phyloP scores from a whole-genome alignment of 768 basidiomycete genomes.

The Calocera viscosa region DNA sequence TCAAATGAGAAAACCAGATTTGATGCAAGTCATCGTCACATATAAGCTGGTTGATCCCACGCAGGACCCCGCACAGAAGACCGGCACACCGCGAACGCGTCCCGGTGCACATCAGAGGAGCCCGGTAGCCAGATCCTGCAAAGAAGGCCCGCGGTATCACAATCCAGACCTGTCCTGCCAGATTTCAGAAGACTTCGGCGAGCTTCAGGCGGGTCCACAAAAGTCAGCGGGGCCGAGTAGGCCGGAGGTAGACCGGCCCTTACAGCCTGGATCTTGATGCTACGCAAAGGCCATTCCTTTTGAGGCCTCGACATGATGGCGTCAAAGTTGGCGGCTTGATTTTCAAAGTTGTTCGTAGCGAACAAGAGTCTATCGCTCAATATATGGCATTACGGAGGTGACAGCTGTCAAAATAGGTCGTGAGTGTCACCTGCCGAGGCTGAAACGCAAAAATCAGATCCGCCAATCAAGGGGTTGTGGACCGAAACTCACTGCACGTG shows the following conservation, averaged over 20 bases:
- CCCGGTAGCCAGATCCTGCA: background rate
- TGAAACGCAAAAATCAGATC: background rate
- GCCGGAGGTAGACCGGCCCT: background rate
- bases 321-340: background rate
- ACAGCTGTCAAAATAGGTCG: constrained; percentile 5
- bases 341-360: background rate
- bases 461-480: background rate
- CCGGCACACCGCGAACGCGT: background rate
- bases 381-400: background rate
- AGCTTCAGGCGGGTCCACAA: constrained; percentile 1
- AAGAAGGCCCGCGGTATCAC: background rate
- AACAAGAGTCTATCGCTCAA: background rate
- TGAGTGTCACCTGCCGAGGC: background rate
- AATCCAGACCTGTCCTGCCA: background rate
- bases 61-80: background rate
- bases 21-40: background rate
- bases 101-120: background rate
- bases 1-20: background rate
- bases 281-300: background rate
- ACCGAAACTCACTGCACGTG: background rate
- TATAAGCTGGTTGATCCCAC: background rate
- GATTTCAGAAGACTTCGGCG: constrained; percentile 1
- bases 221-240: background rate
- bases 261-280: background rate
- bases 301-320: background rate